Conservation (phyloP, 805 yeast genomes). For the Kodamaea laetipori region DNA sequence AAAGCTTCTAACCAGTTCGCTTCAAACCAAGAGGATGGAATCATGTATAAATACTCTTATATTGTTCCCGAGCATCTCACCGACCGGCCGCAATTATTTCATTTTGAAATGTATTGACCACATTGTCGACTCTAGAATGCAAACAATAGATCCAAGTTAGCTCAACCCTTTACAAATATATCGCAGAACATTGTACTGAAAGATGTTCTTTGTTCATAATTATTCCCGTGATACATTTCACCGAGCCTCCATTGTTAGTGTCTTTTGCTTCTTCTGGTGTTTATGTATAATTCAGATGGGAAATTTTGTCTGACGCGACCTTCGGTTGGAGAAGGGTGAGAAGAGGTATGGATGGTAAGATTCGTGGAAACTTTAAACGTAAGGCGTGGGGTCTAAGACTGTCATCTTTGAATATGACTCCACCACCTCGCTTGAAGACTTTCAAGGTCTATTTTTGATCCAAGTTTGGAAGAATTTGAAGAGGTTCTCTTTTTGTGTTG, state of each 20-base stretch:
- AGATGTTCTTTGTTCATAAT: neutral
- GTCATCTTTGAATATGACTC: no score
- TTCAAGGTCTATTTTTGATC: no score
- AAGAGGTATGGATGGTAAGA: no score
- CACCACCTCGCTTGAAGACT: no score
- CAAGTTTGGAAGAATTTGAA: no score
- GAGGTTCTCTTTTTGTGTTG: no score
- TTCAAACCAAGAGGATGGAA: neutral
- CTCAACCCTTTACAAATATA: neutral
- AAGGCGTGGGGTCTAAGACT: no score
- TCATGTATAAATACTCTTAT: neutral
- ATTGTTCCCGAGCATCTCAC: neutral
- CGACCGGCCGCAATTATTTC: neutral
- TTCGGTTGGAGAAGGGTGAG: no score
- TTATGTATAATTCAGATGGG: conserved; percentile 1
- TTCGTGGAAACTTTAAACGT: no score
- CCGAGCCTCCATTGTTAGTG: neutral
- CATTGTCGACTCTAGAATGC: neutral
- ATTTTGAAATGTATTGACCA: conserved; percentile 2
- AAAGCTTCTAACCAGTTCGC: neutral
- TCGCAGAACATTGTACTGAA: conserved; percentile 1
- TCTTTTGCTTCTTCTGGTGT: neutral
- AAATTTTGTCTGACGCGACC: no score
- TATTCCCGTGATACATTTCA: neutral
- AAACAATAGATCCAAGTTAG: conserved; percentile 1